A percentile compares a stretch with the other conserved stretches of the same genome.
Conservation (phyloP, 192 early-diverging fungal species). For the Backusella australiensis region DNA sequence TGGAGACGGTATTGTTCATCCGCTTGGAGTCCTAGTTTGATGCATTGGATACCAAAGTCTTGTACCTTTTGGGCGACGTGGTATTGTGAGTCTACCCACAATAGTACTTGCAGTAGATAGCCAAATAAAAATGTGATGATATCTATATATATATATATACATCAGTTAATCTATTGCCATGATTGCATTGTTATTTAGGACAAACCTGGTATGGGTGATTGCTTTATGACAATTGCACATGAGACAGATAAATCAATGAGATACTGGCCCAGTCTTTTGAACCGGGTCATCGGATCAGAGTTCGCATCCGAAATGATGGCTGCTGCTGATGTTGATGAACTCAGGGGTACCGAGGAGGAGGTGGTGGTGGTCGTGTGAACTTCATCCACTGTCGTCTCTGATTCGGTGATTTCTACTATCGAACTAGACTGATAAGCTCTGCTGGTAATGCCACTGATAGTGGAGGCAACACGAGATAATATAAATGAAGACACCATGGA, state of each 20-base stretch:
- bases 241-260: conserved; percentile 46
- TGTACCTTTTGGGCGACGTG: conserved; percentile 45
- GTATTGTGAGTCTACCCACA: conserved; percentile 45
- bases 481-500: conserved; percentile 49
- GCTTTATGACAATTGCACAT: conserved; percentile 51
- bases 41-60: conserved; percentile 43
- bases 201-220: conserved; percentile 50
- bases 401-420: not conserved
- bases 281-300: conserved; percentile 23
- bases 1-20: conserved; percentile 57
- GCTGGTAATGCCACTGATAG: conserved; percentile 4
- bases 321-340: not conserved
- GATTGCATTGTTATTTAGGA: not conserved
- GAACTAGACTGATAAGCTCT: not conserved
- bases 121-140: conserved; percentile 28
- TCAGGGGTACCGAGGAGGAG: not conserved
- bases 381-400: not conserved
- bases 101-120: conserved; percentile 36
- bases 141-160: not conserved
- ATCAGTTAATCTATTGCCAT: not conserved
- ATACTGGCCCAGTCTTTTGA: conserved; percentile 26
- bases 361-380: not conserved
- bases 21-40: conserved; percentile 44
- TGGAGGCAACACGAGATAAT: conserved; percentile 32
- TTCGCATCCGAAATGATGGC: not conserved